Evolutionary conservation across 352 stramenopile species (phyloP).

Genomic region (Phytopythium boreale): DNA sequence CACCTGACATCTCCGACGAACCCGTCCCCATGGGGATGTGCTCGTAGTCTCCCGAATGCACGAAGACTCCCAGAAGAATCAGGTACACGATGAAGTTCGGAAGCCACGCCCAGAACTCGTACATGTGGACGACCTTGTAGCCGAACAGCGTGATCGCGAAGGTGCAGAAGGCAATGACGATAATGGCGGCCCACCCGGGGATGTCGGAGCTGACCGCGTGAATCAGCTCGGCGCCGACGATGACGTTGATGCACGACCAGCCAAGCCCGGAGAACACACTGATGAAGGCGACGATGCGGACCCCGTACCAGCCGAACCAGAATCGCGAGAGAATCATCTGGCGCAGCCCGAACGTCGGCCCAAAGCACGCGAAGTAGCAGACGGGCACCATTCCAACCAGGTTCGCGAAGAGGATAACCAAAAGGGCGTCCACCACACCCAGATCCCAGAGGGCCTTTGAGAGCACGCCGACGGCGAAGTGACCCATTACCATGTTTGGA

Average conservation of each 20-base stretch:
- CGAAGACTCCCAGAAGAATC: conserved; percentile 77
- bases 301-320: conserved; percentile 44
- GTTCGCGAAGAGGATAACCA: conserved; percentile 42
- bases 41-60: conserved; percentile 87
- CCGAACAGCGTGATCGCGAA: conserved; percentile 43
- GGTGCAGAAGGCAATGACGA: conserved; percentile 39
- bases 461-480: conserved; percentile 39
- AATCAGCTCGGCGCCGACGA: conserved; percentile 35
- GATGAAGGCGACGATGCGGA: conserved; percentile 42
- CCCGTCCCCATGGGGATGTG: conserved; percentile 86
- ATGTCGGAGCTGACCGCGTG: conserved; percentile 35
- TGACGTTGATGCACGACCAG: conserved; percentile 42
- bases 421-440: conserved; percentile 33
- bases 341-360: conserved; percentile 35
- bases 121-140: conserved; percentile 45
- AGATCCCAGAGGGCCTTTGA: conserved; percentile 40
- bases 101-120: conserved; percentile 45
- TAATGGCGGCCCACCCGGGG: conserved; percentile 32
- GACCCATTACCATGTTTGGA: conserved; percentile 48
- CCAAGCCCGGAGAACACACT: conserved; percentile 36
- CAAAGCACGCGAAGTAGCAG: conserved; percentile 43
- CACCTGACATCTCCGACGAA: conserved; percentile 53
- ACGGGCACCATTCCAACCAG: conserved; percentile 41
- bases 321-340: conserved; percentile 47
- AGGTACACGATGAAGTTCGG: conserved; percentile 41